phyloP scores from a whole-genome alignment of 129 eudicot genomes.

The Artemisia argyi region DNA sequence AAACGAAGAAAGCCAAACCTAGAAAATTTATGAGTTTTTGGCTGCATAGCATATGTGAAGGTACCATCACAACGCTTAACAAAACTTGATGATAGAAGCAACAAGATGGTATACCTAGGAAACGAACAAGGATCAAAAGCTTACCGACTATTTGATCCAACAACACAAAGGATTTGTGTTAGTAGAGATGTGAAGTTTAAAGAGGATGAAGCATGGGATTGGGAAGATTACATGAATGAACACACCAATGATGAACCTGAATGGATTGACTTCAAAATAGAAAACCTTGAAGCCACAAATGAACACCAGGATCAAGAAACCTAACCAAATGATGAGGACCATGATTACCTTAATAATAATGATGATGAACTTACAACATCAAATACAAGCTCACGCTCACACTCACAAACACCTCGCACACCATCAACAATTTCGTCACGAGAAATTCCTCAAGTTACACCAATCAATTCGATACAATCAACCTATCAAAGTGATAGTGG shows the following conservation, averaged over 20 bases:
- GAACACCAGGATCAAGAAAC: neutral
- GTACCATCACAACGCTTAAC: neutral
- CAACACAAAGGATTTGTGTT: neutral
- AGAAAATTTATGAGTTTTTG: neutral
- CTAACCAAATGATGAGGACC: neutral
- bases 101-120: neutral
- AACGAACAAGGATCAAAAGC: neutral
- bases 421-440: neutral
- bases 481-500: neutral
- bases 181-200: neutral
- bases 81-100: neutral
- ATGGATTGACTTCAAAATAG: no score
- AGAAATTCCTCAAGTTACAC: neutral
- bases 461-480: neutral
- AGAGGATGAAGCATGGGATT: no score
- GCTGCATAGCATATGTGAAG: conserved; percentile 4
- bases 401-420: neutral
- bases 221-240: no score
- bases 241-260: no score
- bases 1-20: neutral
- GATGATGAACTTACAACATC: neutral
- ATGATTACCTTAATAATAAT: neutral
- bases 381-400: neutral
- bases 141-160: neutral
- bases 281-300: no score